Evolutionary conservation across 768 basidiomycete species (phyloP).

Genomic region (Tylopilus rubrobrunneus): DNA sequence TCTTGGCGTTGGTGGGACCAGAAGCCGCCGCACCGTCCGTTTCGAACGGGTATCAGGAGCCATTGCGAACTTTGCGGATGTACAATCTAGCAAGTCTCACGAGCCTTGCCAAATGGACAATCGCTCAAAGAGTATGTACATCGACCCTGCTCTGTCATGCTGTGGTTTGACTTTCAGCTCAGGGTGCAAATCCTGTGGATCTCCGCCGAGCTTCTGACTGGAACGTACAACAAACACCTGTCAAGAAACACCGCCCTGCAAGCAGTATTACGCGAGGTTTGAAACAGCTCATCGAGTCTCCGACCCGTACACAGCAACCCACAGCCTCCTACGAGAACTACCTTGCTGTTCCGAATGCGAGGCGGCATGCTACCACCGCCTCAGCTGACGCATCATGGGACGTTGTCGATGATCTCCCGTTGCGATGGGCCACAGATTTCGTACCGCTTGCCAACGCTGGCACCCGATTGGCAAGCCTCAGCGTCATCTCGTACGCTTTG

Average conservation of each 20-base stretch:
- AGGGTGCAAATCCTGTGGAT: slow-evolving; percentile 63
- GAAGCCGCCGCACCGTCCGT: slow-evolving; percentile 43
- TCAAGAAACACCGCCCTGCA: slow-evolving; percentile 48
- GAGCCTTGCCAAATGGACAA: slow-evolving; percentile 71
- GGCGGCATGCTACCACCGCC: slow-evolving; percentile 25
- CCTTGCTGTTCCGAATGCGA: slow-evolving; percentile 28
- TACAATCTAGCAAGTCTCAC: slow-evolving; percentile 75
- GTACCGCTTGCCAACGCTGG: slow-evolving; percentile 70
- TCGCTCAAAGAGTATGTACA: slow-evolving; percentile 56
- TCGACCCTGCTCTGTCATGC: neutral
- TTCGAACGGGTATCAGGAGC: slow-evolving; percentile 49
- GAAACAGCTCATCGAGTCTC: slow-evolving; percentile 49
- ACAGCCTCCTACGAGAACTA: slow-evolving; percentile 27
- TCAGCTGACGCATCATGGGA: slow-evolving; percentile 63
- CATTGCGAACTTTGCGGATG: slow-evolving; percentile 63
- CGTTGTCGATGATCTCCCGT: slow-evolving; percentile 63
- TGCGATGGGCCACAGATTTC: slow-evolving; percentile 86
- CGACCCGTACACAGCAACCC: slow-evolving; percentile 27
- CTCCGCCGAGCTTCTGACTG: slow-evolving; percentile 49
- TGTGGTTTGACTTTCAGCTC: slow-evolving; percentile 5
- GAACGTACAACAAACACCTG: slow-evolving; percentile 46
- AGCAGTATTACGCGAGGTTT: slow-evolving; percentile 61
- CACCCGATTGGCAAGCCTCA: slow-evolving; percentile 55
- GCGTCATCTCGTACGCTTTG: slow-evolving; percentile 64
- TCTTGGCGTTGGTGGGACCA: slow-evolving; percentile 70